Evolutionary conservation across 2,329 filamentous ascomycete genomes (phyloP).

Genomic region (Trichoderma simmonsii): DNA sequence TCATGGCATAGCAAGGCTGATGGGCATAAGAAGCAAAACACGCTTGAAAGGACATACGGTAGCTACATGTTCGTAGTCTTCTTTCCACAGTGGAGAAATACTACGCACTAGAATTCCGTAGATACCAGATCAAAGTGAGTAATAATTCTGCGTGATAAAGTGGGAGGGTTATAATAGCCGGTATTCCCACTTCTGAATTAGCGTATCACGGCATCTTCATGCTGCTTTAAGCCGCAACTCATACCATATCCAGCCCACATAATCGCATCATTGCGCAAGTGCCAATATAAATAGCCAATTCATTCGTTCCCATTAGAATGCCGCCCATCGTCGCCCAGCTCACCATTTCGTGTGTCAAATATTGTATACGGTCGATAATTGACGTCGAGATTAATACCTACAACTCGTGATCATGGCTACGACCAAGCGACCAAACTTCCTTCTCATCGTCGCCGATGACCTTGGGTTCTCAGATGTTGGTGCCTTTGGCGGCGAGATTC

Average conservation of each 20-base stretch:
- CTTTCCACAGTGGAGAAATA: neutral
- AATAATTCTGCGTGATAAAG: neutral
- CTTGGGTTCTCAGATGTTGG: conserved; percentile 33
- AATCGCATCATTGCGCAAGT: neutral
- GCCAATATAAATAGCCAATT: neutral
- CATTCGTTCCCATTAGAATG: neutral
- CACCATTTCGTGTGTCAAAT: neutral
- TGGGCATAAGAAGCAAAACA: neutral
- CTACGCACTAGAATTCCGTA: neutral
- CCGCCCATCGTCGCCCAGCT: neutral
- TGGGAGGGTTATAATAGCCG: neutral
- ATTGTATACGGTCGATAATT: neutral
- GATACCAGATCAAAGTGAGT: neutral
- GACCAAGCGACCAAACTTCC: conserved; percentile 32
- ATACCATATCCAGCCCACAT: neutral
- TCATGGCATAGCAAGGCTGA: neutral
- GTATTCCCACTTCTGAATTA: neutral
- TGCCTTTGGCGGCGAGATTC: conserved; percentile 33
- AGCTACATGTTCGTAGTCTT: neutral
- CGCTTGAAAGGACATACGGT: neutral
- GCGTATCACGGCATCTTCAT: neutral
- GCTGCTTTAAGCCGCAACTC: neutral
- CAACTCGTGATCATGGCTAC: neutral
- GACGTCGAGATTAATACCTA: neutral
- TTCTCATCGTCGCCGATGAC: conserved; percentile 34